phyloP scores from a whole-genome alignment of 495 filamentous ascomycete genomes.

The Rusavskia elegans region DNA sequence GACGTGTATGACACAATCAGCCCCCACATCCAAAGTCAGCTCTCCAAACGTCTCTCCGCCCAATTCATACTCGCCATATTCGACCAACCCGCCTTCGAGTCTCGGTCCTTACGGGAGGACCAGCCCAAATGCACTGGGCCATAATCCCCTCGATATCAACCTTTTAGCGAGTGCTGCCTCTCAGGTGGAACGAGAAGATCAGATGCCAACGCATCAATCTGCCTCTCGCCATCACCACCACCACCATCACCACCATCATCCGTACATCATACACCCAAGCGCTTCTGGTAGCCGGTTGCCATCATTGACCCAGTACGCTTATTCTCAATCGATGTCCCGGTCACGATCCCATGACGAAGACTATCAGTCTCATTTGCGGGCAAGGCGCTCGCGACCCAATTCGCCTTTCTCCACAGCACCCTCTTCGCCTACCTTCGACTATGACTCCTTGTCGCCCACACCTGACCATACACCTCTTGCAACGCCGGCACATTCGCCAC shows the following conservation, averaged over 20 bases:
- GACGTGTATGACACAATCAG: conserved; percentile 55
- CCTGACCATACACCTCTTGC: conserved; percentile 93
- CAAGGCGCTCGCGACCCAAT: conserved; percentile 70
- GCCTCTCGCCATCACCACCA: conserved; percentile 28
- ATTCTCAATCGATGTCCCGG: conserved; percentile 69
- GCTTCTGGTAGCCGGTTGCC: conserved; percentile 47
- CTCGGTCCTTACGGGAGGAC: conserved; percentile 52
- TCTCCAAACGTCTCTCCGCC: conserved; percentile 95
- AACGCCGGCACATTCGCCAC: conserved; percentile 89
- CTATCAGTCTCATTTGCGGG: conserved; percentile 45
- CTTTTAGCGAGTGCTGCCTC: conserved; percentile 84
- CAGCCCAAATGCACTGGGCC: conserved; percentile 19
- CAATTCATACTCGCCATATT: conserved; percentile 69
- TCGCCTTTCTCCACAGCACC: conserved; percentile 91
- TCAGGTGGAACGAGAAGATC: conserved; percentile 66
- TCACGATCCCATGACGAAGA: conserved; percentile 84
- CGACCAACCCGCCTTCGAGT: conserved; percentile 43
- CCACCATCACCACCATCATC: conserved; percentile 34
- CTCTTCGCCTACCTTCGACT: conserved; percentile 93
- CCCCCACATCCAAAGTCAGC: conserved; percentile 73
- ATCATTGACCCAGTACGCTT: conserved; percentile 68
- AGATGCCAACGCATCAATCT: conserved; percentile 28
- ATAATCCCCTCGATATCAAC: conserved; percentile 55
- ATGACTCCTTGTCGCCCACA: conserved; percentile 89
- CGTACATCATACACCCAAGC: conserved; percentile 39